Conservation (phyloP, 2,329 filamentous ascomycete genomes). For the Paracoccidioides brasiliensis region DNA sequence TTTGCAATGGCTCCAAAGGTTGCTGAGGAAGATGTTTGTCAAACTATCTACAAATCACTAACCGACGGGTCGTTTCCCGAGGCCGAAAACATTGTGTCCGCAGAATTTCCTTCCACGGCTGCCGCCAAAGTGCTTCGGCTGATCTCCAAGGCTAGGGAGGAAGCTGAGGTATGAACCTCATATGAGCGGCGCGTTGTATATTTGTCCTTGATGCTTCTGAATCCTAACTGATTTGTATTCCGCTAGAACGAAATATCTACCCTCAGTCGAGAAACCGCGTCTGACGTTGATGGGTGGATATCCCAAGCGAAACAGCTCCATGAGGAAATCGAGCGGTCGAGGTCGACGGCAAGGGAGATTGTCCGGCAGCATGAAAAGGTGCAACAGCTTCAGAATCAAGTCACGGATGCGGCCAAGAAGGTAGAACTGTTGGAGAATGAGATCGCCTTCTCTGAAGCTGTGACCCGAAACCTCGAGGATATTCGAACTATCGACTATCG, state of each 20-base stretch:
- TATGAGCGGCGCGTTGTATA: not conserved
- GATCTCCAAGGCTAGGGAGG: constrained; percentile 39
- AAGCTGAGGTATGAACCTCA: constrained; percentile 36
- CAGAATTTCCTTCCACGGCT: constrained; percentile 36
- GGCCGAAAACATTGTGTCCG: constrained; percentile 41
- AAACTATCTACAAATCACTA: constrained; percentile 53
- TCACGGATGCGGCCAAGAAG: constrained; percentile 47
- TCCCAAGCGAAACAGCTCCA: constrained; percentile 71
- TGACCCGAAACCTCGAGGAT: constrained; percentile 39
- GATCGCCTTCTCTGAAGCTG: constrained; percentile 44
- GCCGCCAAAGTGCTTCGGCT: constrained; percentile 39
- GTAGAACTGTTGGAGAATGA: constrained; percentile 44
- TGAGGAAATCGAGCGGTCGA: constrained; percentile 69
- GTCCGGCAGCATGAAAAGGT: constrained; percentile 61
- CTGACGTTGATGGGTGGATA: constrained; percentile 78
- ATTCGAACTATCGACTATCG: constrained; percentile 38
- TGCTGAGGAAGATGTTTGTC: constrained; percentile 35
- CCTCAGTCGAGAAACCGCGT: constrained; percentile 63
- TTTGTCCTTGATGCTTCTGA: not conserved
- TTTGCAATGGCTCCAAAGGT: constrained; percentile 24
- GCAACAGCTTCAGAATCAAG: constrained; percentile 48
- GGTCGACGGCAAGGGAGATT: constrained; percentile 67
- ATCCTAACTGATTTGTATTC: not conserved
- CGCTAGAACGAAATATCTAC: constrained; percentile 55
- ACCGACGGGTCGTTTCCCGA: constrained; percentile 44